Percentiles rank a stretch among this genome's conserved stretches.
These are phyloP conservation scores for Tricholoma sp. DNA, from an alignment of 768 basidiomycete species.

Conservation along the genomic window DNA sequence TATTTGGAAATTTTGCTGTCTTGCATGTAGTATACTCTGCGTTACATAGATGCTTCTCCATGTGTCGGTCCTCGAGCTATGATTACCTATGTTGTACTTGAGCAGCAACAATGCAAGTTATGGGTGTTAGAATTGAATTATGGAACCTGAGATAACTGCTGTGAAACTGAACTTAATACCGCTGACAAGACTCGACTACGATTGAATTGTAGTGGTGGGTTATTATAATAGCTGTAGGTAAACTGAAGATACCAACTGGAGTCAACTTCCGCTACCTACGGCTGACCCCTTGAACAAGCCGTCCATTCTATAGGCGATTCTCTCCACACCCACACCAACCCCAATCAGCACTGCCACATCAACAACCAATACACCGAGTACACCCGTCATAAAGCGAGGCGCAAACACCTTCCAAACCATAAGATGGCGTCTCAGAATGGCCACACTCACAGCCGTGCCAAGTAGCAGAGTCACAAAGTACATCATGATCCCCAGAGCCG, in stretches of 20 bases:
- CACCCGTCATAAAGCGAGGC: constrained; percentile 85
- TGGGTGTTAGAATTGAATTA: no score
- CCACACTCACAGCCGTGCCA: constrained; percentile 67
- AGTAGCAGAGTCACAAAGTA: constrained; percentile 65
- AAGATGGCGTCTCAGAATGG: constrained; percentile 74
- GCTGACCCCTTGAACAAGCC: constrained; percentile 17
- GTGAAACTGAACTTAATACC: no score
- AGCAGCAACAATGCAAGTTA: no score
- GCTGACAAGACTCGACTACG: no score
- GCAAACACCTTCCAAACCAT: constrained; percentile 99
- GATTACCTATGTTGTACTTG: no score
- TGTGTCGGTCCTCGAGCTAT: no score
- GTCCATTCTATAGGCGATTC: constrained; percentile 29
- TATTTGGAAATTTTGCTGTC: neutral
- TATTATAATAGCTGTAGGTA: no score
- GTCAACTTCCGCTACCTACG: neutral
- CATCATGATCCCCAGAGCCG: constrained; percentile 58
- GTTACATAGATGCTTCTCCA: no score
- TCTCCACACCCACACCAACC: constrained; percentile 50
- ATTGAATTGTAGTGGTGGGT: no score
- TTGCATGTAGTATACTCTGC: no score
- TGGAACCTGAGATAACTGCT: no score
- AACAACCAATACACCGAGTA: constrained; percentile 56
- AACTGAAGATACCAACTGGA: neutral
- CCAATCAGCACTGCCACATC: constrained; percentile 68